Base-by-base conservation (phyloP, 2,329 filamentous ascomycete genomes). In the Aspergillus flavus region DNA sequence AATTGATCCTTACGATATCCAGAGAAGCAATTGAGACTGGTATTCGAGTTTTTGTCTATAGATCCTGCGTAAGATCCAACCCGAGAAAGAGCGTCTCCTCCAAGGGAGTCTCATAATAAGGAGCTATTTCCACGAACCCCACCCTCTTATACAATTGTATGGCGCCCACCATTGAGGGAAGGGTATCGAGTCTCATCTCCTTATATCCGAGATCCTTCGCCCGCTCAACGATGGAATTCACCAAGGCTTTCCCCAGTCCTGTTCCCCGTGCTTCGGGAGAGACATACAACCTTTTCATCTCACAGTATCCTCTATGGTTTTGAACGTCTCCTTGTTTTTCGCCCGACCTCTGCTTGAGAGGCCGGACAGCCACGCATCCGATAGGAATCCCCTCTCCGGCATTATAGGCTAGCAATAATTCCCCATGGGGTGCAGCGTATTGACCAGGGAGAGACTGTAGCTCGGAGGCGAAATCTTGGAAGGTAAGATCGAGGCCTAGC, bases 231-330 rank as follows among this genome's bases (percentile, higher is more conserved):
- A 83, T 78, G 0, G 71, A 73, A 53, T 79, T 72, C 5, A 85
- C 79, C 21, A 89, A 74, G 3, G 76, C 75, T 57, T 77, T 79
- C 1, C 85, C 85, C 1, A 85, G 70, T 0, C 85, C 84, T 14
- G 78, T 67, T 2, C 85, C 83, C 28, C 86, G 80, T 1, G 80
- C 80, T 46, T 75, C 69, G 0, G 83, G 83, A 2, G 75, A 64
- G 10, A 86, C 79, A 66, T 86, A 89, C 0, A 89, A 76, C 1
- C 86, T 79, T 71, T 89, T 89, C 76, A 88, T 83, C 71, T 89
- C 86, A 67, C 82, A 84, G 67, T 64, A 71, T 23, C 57, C 16
- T 63, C 61, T 11, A 52, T 56, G 46, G 50, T 77, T 3, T 77
- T 73, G 2, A 52, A 36, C 7, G 10, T 14, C 43, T 23, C 34